Conservation (phyloP, 192 early-diverging fungal genomes). For the Podila epigama region DNA sequence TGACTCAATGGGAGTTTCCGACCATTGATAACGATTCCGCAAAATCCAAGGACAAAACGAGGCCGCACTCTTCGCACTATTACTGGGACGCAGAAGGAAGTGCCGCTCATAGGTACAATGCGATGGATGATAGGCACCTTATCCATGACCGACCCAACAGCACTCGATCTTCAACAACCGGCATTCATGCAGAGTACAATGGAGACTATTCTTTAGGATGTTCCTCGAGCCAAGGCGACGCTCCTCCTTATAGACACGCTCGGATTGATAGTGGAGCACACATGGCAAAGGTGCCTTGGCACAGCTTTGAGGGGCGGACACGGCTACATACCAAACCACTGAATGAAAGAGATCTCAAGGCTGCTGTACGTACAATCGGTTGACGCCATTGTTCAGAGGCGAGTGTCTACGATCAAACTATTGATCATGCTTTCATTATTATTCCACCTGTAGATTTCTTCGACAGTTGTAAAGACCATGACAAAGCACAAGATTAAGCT, state of each 20-base stretch:
- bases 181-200: too few relatives aligned
- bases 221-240: too few relatives aligned
- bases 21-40: constrained; percentile 12
- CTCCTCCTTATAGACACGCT: too few relatives aligned
- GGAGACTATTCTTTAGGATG: neutral
- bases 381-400: neutral
- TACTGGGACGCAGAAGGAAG: constrained; percentile 17
- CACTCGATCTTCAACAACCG: neutral
- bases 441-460: constrained; percentile 7
- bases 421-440: neutral
- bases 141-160: too few relatives aligned
- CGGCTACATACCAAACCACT: constrained; percentile 23
- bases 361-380: constrained; percentile 18
- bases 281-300: constrained; percentile 31
- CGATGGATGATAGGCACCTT: too few relatives aligned
- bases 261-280: constrained; percentile 22
- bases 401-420: neutral
- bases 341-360: constrained; percentile 40
- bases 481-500: constrained; percentile 52
- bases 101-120: too few relatives aligned
- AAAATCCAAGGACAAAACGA: constrained; percentile 27
- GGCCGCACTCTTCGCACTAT: neutral
- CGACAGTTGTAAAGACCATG: constrained; percentile 46
- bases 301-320: constrained; percentile 3
- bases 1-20: constrained; percentile 56